phyloP scores from a whole-genome alignment of 306 rosid species.

The Echinosophora koreensis region DNA sequence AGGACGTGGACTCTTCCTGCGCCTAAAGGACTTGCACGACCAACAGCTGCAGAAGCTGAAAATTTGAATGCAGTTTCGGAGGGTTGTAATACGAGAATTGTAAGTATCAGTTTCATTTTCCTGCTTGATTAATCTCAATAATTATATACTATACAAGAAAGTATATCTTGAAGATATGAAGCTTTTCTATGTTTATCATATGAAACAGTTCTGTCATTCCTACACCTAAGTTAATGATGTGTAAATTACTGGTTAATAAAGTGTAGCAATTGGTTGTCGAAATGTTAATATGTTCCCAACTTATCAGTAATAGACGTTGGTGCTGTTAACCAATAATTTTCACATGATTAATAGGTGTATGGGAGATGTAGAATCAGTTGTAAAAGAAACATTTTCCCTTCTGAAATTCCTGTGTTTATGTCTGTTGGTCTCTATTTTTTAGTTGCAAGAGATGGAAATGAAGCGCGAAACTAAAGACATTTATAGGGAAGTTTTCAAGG shows the following conservation, averaged over 20 bases:
- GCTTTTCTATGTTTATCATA: slow-evolving; percentile 22
- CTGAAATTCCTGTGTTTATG: slow-evolving; percentile 3
- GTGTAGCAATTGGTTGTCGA: no score
- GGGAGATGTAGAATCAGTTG: neutral
- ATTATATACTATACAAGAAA: neutral
- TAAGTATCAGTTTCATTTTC: slow-evolving; percentile 54
- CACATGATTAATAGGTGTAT: neutral
- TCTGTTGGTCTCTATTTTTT: slow-evolving; percentile 49
- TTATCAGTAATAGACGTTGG: neutral
- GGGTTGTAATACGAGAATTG: slow-evolving; percentile 79
- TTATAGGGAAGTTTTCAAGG: slow-evolving; percentile 66
- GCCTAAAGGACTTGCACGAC: slow-evolving; percentile 62
- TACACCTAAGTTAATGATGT: neutral
- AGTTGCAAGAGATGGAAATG: slow-evolving; percentile 82
- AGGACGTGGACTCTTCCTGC: slow-evolving; percentile 95
- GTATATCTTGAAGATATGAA: neutral
- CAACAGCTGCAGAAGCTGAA: slow-evolving; percentile 69
- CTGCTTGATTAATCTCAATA: neutral
- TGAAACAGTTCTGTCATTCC: neutral
- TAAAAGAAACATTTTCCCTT: neutral
- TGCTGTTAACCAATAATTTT: neutral
- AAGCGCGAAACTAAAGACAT: slow-evolving; percentile 67
- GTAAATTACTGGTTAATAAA: neutral
- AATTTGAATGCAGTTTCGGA: slow-evolving; percentile 72
- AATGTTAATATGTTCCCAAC: neutral